These are phyloP conservation scores for Oxyria digyna DNA, from an alignment of 148 eudicot genomes.

Conservation along the genomic window DNA sequence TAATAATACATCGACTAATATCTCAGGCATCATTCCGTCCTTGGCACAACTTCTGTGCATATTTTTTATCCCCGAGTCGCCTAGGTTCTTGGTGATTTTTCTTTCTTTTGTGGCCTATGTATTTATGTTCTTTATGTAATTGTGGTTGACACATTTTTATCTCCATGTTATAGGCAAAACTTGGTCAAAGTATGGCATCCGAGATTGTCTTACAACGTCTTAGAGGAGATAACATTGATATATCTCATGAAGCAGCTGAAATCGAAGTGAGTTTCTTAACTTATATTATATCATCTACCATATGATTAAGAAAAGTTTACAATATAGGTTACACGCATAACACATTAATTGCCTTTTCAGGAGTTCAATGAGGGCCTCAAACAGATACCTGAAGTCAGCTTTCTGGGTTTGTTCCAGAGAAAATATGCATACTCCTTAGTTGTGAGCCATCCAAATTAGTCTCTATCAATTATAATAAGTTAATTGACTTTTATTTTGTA, in stretches of 20 bases:
- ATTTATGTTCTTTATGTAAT: too few species aligned
- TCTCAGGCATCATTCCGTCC: background rate
- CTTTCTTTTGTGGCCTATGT: background rate
- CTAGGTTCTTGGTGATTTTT: background rate
- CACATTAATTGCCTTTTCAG: slow-evolving; percentile 10
- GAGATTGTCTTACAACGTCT: background rate
- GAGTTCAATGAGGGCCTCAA: slow-evolving; percentile 24
- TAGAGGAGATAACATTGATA: background rate
- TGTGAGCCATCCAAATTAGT: slow-evolving; percentile 15
- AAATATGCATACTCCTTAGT: slow-evolving; percentile 38
- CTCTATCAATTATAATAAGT: too few species aligned
- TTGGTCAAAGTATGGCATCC: background rate
- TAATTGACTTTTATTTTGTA: background rate
- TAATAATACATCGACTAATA: too few species aligned
- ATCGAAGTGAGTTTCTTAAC: background rate
- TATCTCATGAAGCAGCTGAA: slow-evolving; percentile 9
- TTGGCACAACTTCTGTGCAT: background rate
- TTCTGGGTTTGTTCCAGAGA: slow-evolving; percentile 31
- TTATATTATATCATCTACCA: too few species aligned
- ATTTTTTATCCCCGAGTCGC: background rate
- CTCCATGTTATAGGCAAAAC: background rate
- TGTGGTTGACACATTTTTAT: background rate
- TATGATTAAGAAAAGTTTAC: too few species aligned
- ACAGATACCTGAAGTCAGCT: slow-evolving; percentile 20
- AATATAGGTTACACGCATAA: too few species aligned